Conservation (phyloP, 179 eudicot genomes). For the Actinidia arguta region DNA sequence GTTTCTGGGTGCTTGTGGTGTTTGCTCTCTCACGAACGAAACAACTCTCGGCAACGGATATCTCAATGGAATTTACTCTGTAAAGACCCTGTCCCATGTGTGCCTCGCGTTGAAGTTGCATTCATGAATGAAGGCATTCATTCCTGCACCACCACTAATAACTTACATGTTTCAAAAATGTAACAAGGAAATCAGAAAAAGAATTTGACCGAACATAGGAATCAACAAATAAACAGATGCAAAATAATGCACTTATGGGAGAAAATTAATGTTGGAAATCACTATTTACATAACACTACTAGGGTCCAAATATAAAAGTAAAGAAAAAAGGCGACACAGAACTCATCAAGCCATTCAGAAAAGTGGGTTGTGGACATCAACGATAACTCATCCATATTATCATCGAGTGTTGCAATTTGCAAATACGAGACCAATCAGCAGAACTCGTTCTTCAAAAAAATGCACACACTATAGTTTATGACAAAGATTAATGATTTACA, state of each 20-base stretch:
- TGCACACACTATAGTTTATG: neutral
- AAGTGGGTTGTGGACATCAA: constrained; percentile 61
- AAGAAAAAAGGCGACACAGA: constrained; percentile 88
- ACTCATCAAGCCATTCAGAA: constrained; percentile 99
- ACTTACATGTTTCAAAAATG: too few species aligned
- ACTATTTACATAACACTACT: constrained; percentile 83
- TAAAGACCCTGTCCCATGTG: too few species aligned
- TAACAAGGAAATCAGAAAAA: too few species aligned
- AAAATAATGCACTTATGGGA: too few species aligned
- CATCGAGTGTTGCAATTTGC: constrained; percentile 83
- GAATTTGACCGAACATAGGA: neutral
- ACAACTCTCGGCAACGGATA: too few species aligned
- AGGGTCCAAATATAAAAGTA: constrained; percentile 96
- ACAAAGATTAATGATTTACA: constrained; percentile 44
- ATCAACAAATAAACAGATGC: constrained; percentile 8
- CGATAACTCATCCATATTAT: constrained; percentile 55
- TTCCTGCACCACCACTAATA: constrained; percentile 57
- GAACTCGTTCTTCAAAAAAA: constrained; percentile 8
- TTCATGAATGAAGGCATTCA: constrained; percentile 73
- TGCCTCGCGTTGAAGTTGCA: too few species aligned
- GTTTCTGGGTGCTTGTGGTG: too few species aligned
- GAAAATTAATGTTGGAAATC: constrained; percentile 11
- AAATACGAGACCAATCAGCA: constrained; percentile 31
- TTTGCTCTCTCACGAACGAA: too few species aligned
- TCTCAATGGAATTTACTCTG: too few species aligned